Conservation (phyloP, 2,329 filamentous ascomycete species). For the Xylariaceae sp. region DNA sequence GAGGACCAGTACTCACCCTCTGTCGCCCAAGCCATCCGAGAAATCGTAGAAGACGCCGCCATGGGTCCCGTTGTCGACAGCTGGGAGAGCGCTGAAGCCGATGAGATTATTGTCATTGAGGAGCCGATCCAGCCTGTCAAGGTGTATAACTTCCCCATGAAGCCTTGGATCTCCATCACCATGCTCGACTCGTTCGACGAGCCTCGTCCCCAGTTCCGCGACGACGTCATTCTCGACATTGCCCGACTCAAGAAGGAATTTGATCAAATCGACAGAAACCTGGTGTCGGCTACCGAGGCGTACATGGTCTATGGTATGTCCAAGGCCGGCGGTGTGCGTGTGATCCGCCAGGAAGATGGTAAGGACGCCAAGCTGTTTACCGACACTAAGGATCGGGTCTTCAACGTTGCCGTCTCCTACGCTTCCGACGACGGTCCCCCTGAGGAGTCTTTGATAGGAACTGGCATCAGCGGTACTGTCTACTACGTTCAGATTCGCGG, state of each 20-base stretch:
- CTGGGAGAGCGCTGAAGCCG: conserved; percentile 84
- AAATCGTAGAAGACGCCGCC: conserved; percentile 53
- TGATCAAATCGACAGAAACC: conserved; percentile 90
- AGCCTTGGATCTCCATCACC: conserved; percentile 87
- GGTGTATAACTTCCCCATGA: conserved; percentile 95
- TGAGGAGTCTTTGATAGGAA: conserved; percentile 82
- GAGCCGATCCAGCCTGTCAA: conserved; percentile 64
- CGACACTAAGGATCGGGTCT: conserved; percentile 86
- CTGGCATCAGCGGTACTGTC: conserved; percentile 91
- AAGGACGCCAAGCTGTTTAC: conserved; percentile 89
- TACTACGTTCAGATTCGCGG: conserved; percentile 87
- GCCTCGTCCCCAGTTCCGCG: conserved; percentile 62
- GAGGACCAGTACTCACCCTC: conserved; percentile 50
- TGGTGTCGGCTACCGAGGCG: conserved; percentile 82
- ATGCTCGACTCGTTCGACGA: conserved; percentile 56
- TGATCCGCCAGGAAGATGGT: conserved; percentile 92
- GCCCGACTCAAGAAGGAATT: conserved; percentile 96
- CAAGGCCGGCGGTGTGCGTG: conserved; percentile 85
- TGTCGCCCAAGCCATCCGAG: conserved; percentile 46
- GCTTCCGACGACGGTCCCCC: conserved; percentile 57
- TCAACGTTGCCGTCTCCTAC: conserved; percentile 83
- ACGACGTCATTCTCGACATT: conserved; percentile 84
- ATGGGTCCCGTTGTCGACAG: conserved; percentile 70
- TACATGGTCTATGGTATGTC: conserved; percentile 95
- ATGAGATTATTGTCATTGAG: conserved; percentile 61